These are phyloP conservation scores for Wickerhamomyces queroliae DNA, from an alignment of 805 yeast genomes.

Conservation along the genomic window DNA sequence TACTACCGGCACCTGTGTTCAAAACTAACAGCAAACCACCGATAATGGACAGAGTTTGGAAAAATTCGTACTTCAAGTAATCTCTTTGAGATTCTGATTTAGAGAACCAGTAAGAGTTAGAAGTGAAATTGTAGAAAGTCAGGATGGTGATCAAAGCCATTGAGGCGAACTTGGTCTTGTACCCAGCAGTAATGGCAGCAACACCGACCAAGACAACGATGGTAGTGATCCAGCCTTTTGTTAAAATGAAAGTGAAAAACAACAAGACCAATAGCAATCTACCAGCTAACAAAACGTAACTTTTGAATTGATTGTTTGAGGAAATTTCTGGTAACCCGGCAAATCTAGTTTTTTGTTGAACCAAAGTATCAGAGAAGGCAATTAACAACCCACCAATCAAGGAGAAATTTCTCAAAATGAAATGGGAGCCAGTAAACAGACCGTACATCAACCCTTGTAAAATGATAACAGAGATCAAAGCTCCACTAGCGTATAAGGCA, in stretches of 20 bases:
- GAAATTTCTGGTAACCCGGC: conserved; percentile 46
- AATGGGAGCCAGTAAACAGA: conserved; percentile 69
- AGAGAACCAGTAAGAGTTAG: conserved; percentile 86
- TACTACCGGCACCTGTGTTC: conserved; percentile 94
- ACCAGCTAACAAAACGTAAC: conserved; percentile 82
- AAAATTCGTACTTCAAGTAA: conserved; percentile 84
- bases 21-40: conserved; percentile 91
- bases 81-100: conserved; percentile 75
- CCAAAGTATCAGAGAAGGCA: conserved; percentile 82
- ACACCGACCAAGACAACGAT: conserved; percentile 66
- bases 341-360: conserved; percentile 58
- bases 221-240: conserved; percentile 65
- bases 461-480: conserved; percentile 64
- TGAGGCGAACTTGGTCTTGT: conserved; percentile 88
- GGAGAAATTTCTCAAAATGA: conserved; percentile 80
- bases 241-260: conserved; percentile 78
- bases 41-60: conserved; percentile 89
- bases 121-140: conserved; percentile 66
- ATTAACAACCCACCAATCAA: conserved; percentile 89
- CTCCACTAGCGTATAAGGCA: conserved; percentile 63
- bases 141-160: conserved; percentile 60
- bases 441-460: conserved; percentile 89
- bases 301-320: conserved; percentile 60
- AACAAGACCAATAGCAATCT: conserved; percentile 78
- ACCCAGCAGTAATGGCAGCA: conserved; percentile 81